phyloP scores from a whole-genome alignment of 2,329 filamentous ascomycete genomes.

The Blastomyces percursus region DNA sequence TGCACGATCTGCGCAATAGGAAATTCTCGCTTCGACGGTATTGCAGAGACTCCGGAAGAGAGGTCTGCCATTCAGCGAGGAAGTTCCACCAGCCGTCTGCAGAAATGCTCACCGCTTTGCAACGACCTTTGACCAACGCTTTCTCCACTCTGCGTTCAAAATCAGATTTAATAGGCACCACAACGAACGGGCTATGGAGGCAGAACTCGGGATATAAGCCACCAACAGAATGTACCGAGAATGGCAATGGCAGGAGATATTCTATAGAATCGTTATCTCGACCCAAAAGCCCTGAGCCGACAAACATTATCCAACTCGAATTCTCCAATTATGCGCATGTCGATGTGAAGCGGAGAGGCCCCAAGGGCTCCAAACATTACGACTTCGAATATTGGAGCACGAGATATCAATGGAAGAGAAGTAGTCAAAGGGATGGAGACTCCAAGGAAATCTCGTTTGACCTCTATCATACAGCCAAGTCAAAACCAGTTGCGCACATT shows the following conservation, averaged over 20 bases:
- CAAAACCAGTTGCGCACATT: slow-evolving; percentile 66
- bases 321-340: slow-evolving; percentile 97
- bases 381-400: slow-evolving; percentile 92
- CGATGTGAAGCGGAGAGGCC: slow-evolving; percentile 60
- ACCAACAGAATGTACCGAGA: slow-evolving; percentile 33
- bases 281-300: slow-evolving; percentile 39
- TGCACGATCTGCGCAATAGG: slow-evolving; percentile 78
- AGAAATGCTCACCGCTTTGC: slow-evolving; percentile 42
- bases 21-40: slow-evolving; percentile 89
- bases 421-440: slow-evolving; percentile 55
- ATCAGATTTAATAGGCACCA: slow-evolving; percentile 39
- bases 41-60: slow-evolving; percentile 81
- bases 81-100: slow-evolving; percentile 50
- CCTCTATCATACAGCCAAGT: slow-evolving; percentile 57
- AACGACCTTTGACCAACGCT: slow-evolving; percentile 50
- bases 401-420: slow-evolving; percentile 72
- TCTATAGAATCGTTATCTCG: slow-evolving; percentile 1
- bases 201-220: slow-evolving; percentile 50
- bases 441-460: slow-evolving; percentile 63
- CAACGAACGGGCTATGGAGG: slow-evolving; percentile 38
- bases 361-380: slow-evolving; percentile 61
- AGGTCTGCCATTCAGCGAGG: slow-evolving; percentile 75
- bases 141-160: slow-evolving; percentile 47
- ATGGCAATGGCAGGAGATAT: slow-evolving; percentile 15
- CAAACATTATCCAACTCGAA: slow-evolving; percentile 76